phyloP scores from a whole-genome alignment of 2,329 filamentous ascomycete genomes.

The Lachnellula arida region DNA sequence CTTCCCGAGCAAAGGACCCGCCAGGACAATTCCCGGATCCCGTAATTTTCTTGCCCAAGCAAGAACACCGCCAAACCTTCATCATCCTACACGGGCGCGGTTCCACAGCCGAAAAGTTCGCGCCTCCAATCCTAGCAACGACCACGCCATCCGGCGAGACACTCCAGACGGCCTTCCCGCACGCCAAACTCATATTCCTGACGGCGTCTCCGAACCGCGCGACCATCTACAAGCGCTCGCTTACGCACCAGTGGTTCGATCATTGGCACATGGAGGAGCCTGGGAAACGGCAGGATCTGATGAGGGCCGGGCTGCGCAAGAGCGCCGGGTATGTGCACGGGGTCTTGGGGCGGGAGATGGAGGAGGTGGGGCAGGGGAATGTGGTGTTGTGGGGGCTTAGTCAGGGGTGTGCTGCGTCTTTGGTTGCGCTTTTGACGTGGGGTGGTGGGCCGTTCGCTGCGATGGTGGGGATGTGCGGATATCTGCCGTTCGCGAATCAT shows the following conservation, averaged over 20 bases:
- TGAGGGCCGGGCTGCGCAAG: constrained; percentile 39
- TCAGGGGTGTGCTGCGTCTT: constrained; percentile 47
- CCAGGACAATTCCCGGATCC: constrained; percentile 13
- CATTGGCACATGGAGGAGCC: constrained; percentile 34
- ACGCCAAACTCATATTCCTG: constrained; percentile 48
- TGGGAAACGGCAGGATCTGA: constrained; percentile 25
- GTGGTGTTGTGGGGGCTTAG: constrained; percentile 48
- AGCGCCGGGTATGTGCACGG: constrained; percentile 38
- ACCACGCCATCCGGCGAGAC: constrained; percentile 19
- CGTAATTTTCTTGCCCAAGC: constrained; percentile 9
- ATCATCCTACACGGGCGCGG: constrained; percentile 48
- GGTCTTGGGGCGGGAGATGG: constrained; percentile 36
- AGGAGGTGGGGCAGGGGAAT: constrained; percentile 34
- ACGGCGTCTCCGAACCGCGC: constrained; percentile 40
- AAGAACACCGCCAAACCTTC: constrained; percentile 39
- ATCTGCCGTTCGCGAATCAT: constrained; percentile 38
- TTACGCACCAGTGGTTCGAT: constrained; percentile 46
- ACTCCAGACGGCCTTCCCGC: constrained; percentile 35
- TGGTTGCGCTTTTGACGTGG: constrained; percentile 42
- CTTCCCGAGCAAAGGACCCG: background rate
- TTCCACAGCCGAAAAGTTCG: constrained; percentile 39
- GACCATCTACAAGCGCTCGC: constrained; percentile 35
- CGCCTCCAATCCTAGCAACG: constrained; percentile 34
- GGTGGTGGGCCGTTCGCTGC: constrained; percentile 37
- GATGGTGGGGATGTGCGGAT: constrained; percentile 42